Evolutionary conservation across 768 basidiomycete species (phyloP), one percentile per base, ranked within the genome.

Genomic region (Tephrocybe sp.): DNA sequence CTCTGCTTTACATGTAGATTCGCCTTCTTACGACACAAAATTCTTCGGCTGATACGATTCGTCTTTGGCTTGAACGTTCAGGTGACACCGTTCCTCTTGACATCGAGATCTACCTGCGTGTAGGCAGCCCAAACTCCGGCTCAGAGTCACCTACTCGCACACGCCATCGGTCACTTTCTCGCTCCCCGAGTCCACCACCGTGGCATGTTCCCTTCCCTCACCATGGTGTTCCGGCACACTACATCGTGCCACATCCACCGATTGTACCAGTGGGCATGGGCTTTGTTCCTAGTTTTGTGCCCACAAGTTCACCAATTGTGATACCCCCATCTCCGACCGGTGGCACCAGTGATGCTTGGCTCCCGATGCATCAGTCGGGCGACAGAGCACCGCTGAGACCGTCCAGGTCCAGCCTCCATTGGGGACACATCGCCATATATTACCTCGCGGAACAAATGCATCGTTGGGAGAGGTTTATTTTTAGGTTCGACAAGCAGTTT

Each of bases 21-120:
- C 85, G 86, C 16, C 78, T 91, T 34, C 70, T 83, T 37, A 88
- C 88, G 18, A 83, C 78, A 23, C 84, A 82, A 52, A 73, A 78
- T 33, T 72, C 84, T 8, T 86, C 87, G 23, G 79, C 88, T 22
- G 88, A 91, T 60, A 88, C 84, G 4, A 79, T 91, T 42, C 83
- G 89, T 7, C 74, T 91, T 10, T 91, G 89, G 88, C 74, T 91
- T 0, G 88, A 90, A 63, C 82, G 88, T 22, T 86, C 89, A 11
- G 89, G 89, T 15, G 69, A 74, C 44, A 75, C 67, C 4, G 80
- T 83, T 5, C 84, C 88, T 5, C 75, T 91, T 8, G 89, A 90
- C 62, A 87, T 91, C 51, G 87, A 90, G 62, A 88, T 91, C 40
- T 84, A 82, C 62, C 69, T 91, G 31, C 83, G 81, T 29, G 77